Percentiles rank a stretch among this genome's conserved stretches.
Evolutionary conservation across 805 yeast genomes (phyloP).

Genomic region (Candida nitratophila): DNA sequence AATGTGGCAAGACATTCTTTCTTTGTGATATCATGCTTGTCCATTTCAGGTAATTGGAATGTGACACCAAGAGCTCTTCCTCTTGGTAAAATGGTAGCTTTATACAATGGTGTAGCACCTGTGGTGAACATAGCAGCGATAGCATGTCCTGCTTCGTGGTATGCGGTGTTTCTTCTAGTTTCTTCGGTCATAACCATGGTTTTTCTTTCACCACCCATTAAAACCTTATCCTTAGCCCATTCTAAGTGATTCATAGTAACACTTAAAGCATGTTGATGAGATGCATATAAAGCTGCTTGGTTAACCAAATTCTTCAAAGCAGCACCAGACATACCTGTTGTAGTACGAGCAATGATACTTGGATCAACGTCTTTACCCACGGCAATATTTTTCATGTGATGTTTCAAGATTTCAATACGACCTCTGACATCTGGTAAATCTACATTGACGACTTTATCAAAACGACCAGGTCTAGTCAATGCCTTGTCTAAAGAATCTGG

Average conservation of each 20-base stretch:
- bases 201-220: conserved; percentile 97
- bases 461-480: conserved; percentile 95
- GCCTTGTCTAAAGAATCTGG: conserved; percentile 97
- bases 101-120: conserved; percentile 92
- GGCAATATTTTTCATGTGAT: conserved; percentile 88
- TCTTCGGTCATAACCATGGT: conserved; percentile 98
- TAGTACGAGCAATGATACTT: conserved; percentile 87
- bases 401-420: conserved; percentile 83
- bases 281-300: conserved; percentile 97
- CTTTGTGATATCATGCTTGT: conserved; percentile 88
- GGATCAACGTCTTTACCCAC: conserved; percentile 82
- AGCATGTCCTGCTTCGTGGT: conserved; percentile 99
- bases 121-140: conserved; percentile 92
- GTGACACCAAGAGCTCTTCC: conserved; percentile 97
- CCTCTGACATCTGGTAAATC: conserved; percentile 98
- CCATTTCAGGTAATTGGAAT: conserved; percentile 97
- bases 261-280: conserved; percentile 82
- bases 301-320: conserved; percentile 92
- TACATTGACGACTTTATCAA: conserved; percentile 91
- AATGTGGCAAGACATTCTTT: conserved; percentile 84
- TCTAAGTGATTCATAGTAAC: conserved; percentile 91
- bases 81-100: conserved; percentile 94
- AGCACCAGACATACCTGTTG: conserved; percentile 98
- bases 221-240: conserved; percentile 98
- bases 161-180: conserved; percentile 88